Percentiles rank a stretch among this genome's conserved stretches.
Evolutionary conservation across 345 rosid species (phyloP).

Genomic region (Carallia pectinifolia): DNA sequence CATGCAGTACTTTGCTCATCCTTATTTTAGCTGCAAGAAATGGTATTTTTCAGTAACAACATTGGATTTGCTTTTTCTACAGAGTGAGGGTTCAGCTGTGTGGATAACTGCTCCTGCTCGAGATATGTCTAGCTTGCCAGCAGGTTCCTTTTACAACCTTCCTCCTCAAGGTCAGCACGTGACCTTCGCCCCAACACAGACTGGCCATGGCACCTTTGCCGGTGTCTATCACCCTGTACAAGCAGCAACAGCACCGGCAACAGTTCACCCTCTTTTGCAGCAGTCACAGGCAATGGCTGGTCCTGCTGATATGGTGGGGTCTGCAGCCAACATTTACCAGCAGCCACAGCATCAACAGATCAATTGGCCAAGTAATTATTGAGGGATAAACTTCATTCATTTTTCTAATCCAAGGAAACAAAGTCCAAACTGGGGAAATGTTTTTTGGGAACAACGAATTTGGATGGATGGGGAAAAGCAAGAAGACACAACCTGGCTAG

Average conservation of each 20-base stretch:
- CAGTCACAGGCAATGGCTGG: slow-evolving; percentile 75
- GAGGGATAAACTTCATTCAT: slow-evolving; percentile 35
- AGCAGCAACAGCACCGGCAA: slow-evolving; percentile 59
- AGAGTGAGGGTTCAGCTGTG: slow-evolving; percentile 83
- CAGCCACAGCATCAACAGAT: slow-evolving; percentile 90
- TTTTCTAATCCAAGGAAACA: slow-evolving; percentile 35
- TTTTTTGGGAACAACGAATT: slow-evolving; percentile 44
- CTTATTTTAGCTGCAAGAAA: neutral
- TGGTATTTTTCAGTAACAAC: slow-evolving; percentile 10
- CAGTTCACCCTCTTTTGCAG: slow-evolving; percentile 70
- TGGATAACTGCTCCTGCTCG: slow-evolving; percentile 85
- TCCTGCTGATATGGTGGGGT: slow-evolving; percentile 68
- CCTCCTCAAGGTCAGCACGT: slow-evolving; percentile 87
- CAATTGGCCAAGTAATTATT: slow-evolving; percentile 89
- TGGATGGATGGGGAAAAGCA: slow-evolving; percentile 28
- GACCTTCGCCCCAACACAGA: slow-evolving; percentile 68
- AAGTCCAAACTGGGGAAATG: slow-evolving; percentile 37
- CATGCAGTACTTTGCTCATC: neutral
- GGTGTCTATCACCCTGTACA: slow-evolving; percentile 75
- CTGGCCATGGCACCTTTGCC: slow-evolving; percentile 63
- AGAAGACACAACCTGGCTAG: slow-evolving; percentile 33
- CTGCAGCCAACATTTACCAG: slow-evolving; percentile 72
- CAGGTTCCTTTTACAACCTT: slow-evolving; percentile 76
- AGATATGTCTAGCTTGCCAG: slow-evolving; percentile 62
- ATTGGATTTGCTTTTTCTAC: slow-evolving; percentile 34